Evolutionary conservation across 768 basidiomycete genomes (phyloP), one percentile per base, ranked within the genome.

Genomic region (Mrakia frigida): DNA sequence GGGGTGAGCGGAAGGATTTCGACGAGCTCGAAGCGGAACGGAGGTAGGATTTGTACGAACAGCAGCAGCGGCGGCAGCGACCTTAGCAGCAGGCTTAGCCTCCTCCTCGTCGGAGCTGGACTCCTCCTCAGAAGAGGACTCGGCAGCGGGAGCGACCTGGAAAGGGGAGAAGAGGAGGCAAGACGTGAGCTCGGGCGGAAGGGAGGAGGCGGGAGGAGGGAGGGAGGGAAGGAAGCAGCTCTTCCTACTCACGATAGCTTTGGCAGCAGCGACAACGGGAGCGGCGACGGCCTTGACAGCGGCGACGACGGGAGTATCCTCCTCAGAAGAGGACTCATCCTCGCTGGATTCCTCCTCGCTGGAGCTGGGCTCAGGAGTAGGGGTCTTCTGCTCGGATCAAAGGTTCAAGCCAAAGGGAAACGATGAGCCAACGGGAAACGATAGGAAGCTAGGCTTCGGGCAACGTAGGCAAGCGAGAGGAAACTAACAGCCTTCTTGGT

Each of bases 81-180:
- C 80, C 31, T 81, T 76, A 33, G 74, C 61, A 37, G 61, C 61
- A 37, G 61, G 67, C 21, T 79, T 79, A 69, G 80, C 78, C 37
- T 81, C 81, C 69, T 81, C 79, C 77, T 81, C 79, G n/a, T 79
- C 61, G 53, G 78, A 77, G 46, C 77, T 76, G 35, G 79, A 52
- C 16, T 80, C 74, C 13, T 79, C 71, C 74, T 82, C 80, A 60
- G 78, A 77, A 6, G 77, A 77, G 18, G 74, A 63, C 70, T 77
- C 61, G 81, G 80, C 31, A 43, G 43, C 46, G 80, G 81, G 59
- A 81, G 80, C 61, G 60, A 77, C 61, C 61, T 37, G 31, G 31
- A 31, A 7, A 14, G 13, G 33, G 14, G 23, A 18, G 31, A 37
- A 16, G 14, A 13, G 11, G 33, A 23, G 13, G 21, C 14, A 31